Evolutionary conservation across 768 basidiomycete species (phyloP).

Genomic region (Boletus subcaerulescens): DNA sequence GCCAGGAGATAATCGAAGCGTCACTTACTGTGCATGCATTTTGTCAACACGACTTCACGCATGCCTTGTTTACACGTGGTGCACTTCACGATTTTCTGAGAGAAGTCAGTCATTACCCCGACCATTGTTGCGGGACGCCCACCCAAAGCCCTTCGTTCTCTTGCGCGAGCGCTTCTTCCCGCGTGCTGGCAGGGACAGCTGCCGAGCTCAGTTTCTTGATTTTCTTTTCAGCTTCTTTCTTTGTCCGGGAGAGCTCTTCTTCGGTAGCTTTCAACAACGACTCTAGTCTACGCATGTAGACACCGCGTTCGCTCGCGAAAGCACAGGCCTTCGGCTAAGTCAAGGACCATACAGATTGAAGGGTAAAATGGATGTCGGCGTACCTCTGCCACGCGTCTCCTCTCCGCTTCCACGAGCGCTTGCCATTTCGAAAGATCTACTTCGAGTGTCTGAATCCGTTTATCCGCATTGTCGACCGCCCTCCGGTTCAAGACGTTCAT

Average conservation of each 20-base stretch:
- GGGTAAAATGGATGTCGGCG: slow-evolving; percentile 3
- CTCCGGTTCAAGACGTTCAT: slow-evolving; percentile 38
- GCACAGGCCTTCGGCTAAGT: slow-evolving; percentile 26
- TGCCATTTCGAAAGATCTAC: slow-evolving; percentile 34
- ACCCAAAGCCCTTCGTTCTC: slow-evolving; percentile 64
- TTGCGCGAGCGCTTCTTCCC: slow-evolving; percentile 38
- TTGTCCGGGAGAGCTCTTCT: slow-evolving; percentile 46
- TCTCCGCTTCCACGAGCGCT: slow-evolving; percentile 37
- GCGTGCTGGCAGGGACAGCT: slow-evolving; percentile 28
- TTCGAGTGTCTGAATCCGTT: slow-evolving; percentile 30
- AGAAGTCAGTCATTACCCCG: neutral
- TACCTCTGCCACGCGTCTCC: slow-evolving; percentile 40
- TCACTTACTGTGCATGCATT: slow-evolving; percentile 87
- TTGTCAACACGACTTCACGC: slow-evolving; percentile 77
- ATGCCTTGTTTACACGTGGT: slow-evolving; percentile 80
- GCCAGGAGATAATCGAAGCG: neutral
- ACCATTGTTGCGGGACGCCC: neutral
- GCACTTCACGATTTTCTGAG: slow-evolving; percentile 79
- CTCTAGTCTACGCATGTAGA: slow-evolving; percentile 23
- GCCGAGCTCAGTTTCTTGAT: slow-evolving; percentile 40
- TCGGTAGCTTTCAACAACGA: slow-evolving; percentile 29
- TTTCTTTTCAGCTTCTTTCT: slow-evolving; percentile 54
- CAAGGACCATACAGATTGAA: neutral
- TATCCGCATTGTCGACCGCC: slow-evolving; percentile 26
- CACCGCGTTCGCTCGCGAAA: slow-evolving; percentile 31